Conservation (phyloP, 2,329 filamentous ascomycete species). For the Pseudogymnoascus sp. region DNA sequence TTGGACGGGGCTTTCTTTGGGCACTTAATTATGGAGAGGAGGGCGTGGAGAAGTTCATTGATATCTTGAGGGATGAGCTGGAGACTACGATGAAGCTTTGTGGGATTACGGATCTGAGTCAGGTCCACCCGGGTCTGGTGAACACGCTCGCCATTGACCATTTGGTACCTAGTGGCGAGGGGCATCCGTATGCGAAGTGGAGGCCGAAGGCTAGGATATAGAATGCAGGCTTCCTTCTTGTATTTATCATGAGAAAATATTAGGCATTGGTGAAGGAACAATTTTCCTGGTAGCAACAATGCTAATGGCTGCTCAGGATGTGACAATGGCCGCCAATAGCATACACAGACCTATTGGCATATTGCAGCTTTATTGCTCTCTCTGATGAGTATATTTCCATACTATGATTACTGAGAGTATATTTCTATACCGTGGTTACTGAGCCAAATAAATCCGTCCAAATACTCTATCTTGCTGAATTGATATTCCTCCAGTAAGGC, state of each 20-base stretch:
- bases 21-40: slow-evolving; percentile 51
- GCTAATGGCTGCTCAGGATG: background rate
- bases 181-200: slow-evolving; percentile 39
- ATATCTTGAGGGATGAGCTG: slow-evolving; percentile 52
- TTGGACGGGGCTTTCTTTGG: slow-evolving; percentile 56
- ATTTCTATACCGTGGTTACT: background rate
- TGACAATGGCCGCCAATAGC: background rate
- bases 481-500: background rate
- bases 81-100: slow-evolving; percentile 60
- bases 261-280: too few species aligned
- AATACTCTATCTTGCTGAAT: background rate
- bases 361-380: background rate
- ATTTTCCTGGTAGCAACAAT: background rate
- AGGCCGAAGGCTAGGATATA: slow-evolving; percentile 27
- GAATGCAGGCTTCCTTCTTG: background rate
- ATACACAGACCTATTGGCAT: background rate
- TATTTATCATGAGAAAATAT: background rate
- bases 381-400: background rate
- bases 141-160: slow-evolving; percentile 47
- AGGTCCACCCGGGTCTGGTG: slow-evolving; percentile 54
- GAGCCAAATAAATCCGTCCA: background rate
- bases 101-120: slow-evolving; percentile 53
- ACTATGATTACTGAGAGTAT: background rate
- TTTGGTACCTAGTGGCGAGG: slow-evolving; percentile 35
- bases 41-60: slow-evolving; percentile 45